Conservation (phyloP, 1,284 basidiomycete genomes). For the Fomitopsis betulina region DNA sequence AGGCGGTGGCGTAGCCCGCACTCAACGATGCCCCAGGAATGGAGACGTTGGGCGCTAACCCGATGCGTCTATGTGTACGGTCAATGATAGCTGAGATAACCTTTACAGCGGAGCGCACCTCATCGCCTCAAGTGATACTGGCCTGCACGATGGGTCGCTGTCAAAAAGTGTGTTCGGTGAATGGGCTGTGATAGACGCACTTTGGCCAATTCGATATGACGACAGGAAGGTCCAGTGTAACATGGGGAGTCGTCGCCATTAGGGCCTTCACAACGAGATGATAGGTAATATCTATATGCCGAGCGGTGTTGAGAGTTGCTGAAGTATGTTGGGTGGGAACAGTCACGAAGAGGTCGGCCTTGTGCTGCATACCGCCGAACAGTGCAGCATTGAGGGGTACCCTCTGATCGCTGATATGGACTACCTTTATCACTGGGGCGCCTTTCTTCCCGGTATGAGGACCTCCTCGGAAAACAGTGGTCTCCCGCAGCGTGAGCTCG, state of each 20-base stretch:
- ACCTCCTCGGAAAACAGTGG: slow-evolving; percentile 61
- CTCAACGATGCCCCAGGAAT: slow-evolving; percentile 10
- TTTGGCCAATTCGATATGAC: slow-evolving; percentile 80
- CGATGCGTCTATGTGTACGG: slow-evolving; percentile 53
- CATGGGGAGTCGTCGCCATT: slow-evolving; percentile 59
- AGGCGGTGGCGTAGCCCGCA: background rate
- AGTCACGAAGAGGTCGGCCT: slow-evolving; percentile 62
- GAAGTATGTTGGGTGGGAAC: slow-evolving; percentile 70
- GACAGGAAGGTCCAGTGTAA: slow-evolving; percentile 70
- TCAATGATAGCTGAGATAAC: background rate
- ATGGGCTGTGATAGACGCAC: slow-evolving; percentile 28
- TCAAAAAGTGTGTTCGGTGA: background rate
- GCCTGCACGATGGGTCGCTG: slow-evolving; percentile 31
- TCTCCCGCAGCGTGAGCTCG: slow-evolving; percentile 74
- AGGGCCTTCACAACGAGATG: slow-evolving; percentile 72
- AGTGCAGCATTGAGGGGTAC: slow-evolving; percentile 67
- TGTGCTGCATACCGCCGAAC: slow-evolving; percentile 66
- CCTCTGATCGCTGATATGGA: slow-evolving; percentile 59
- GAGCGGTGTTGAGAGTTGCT: slow-evolving; percentile 70
- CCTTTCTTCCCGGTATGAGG: slow-evolving; percentile 50
- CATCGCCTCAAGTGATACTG: slow-evolving; percentile 62
- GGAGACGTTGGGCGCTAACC: slow-evolving; percentile 61
- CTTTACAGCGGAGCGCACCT: slow-evolving; percentile 35
- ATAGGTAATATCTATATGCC: slow-evolving; percentile 81
- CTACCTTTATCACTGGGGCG: slow-evolving; percentile 50